A percentile compares a stretch with the other conserved stretches of the same genome.
Evolutionary conservation across 805 yeast species (phyloP).

Genomic region (Yarrowia keelungensis): DNA sequence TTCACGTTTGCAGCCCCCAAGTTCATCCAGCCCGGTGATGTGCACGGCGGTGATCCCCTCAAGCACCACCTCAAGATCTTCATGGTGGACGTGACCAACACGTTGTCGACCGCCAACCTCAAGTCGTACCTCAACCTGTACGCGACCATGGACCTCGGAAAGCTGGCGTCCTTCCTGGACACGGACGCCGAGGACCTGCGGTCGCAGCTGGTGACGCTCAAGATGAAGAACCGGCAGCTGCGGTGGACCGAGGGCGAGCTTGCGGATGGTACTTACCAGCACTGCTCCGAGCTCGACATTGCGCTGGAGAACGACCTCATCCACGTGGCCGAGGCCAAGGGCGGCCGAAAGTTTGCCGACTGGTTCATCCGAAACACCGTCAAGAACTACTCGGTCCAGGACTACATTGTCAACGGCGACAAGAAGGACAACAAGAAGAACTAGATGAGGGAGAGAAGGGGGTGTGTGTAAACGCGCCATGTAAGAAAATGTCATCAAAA

Average conservation of each 20-base stretch:
- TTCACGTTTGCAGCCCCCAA: slow-evolving; percentile 58
- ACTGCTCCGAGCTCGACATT: slow-evolving; percentile 57
- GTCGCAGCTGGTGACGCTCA: slow-evolving; percentile 54
- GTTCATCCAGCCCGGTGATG: slow-evolving; percentile 52
- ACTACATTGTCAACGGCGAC: slow-evolving; percentile 49
- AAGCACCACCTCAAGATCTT: slow-evolving; percentile 55
- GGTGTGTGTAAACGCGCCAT: too few species aligned
- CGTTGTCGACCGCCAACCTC: slow-evolving; percentile 53
- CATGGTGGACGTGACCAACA: slow-evolving; percentile 53
- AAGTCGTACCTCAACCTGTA: slow-evolving; percentile 57
- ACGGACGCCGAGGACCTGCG: slow-evolving; percentile 51
- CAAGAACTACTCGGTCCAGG: slow-evolving; percentile 57
- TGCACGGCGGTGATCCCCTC: slow-evolving; percentile 51
- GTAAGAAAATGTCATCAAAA: too few species aligned
- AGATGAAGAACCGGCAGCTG: slow-evolving; percentile 56
- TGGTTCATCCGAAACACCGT: slow-evolving; percentile 59
- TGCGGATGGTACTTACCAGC: slow-evolving; percentile 53
- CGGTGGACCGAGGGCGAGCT: slow-evolving; percentile 55
- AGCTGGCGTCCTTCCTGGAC: slow-evolving; percentile 54
- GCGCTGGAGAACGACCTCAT: slow-evolving; percentile 53
- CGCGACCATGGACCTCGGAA: slow-evolving; percentile 56
- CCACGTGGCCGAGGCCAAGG: slow-evolving; percentile 56
- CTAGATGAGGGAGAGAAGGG: background rate
- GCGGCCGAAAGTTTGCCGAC: slow-evolving; percentile 57
- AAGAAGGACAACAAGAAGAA: slow-evolving; percentile 33